Percentiles rank a stretch among this genome's conserved stretches.
Evolutionary conservation across 371 early-diverging fungal genomes (phyloP).

Genomic region (Mucor irregularis): DNA sequence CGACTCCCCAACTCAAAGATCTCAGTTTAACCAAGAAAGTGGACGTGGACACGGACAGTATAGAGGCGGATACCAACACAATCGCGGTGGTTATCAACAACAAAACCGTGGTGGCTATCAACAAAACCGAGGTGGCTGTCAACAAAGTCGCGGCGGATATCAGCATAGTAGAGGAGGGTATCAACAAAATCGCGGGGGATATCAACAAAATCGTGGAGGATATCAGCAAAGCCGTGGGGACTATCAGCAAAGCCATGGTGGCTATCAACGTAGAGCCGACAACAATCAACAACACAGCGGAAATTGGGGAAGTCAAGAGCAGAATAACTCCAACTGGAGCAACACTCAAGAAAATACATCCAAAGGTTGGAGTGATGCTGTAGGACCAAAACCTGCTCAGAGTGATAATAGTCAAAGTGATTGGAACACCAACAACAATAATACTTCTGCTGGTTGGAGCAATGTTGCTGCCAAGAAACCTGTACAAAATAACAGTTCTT

Average conservation of each 20-base stretch:
- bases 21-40: not conserved
- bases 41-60: slow-evolving; percentile 2
- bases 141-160: not conserved
- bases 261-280: not conserved
- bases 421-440: no score
- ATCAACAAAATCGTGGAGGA: not conserved
- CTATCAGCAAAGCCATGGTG: not conserved
- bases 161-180: not conserved
- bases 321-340: not conserved
- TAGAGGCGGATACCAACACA: not conserved
- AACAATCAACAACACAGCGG: not conserved
- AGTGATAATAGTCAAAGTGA: no score
- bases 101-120: not conserved
- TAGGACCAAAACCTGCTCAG: no score
- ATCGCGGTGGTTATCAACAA: not conserved
- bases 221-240: slow-evolving; percentile 2
- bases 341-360: no score
- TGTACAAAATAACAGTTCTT: no score
- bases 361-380: no score
- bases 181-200: not conserved
- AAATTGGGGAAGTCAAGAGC: no score
- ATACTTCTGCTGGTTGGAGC: no score
- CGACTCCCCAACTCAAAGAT: not conserved
- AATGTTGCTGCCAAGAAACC: not conserved
- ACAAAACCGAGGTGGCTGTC: not conserved